phyloP scores from a whole-genome alignment of 208 protist species.

The Crithidia acanthocephali region DNA sequence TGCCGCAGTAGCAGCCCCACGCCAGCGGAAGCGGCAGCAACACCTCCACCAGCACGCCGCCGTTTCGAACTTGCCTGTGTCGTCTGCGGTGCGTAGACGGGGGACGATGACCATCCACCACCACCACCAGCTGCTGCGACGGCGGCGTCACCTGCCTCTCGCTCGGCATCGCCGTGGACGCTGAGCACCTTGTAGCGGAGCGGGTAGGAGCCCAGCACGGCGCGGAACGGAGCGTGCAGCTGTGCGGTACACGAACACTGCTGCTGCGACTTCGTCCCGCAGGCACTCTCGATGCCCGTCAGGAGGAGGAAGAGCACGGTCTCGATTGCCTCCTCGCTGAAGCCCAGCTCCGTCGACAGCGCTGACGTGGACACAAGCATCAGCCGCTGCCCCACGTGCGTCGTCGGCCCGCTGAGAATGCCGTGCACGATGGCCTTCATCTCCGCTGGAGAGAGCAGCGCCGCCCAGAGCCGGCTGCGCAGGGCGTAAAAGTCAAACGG shows the following conservation, averaged over 20 bases:
- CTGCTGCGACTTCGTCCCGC: too few species aligned
- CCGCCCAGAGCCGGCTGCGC: constrained; percentile 73
- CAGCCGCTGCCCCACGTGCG: constrained; percentile 48
- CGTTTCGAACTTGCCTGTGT: constrained; percentile 15
- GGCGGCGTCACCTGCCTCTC: not conserved
- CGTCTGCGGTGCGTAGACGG: not conserved
- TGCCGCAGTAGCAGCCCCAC: constrained; percentile 64
- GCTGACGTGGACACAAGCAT: constrained; percentile 60
- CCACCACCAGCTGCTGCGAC: not conserved
- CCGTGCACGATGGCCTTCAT: constrained; percentile 51
- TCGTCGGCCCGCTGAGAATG: constrained; percentile 54
- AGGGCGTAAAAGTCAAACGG: constrained; percentile 95
- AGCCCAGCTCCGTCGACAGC: constrained; percentile 63
- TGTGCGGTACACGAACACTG: not conserved
- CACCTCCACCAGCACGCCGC: constrained; percentile 11
- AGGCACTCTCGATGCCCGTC: constrained; percentile 6
- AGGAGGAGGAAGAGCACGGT: constrained; percentile 83
- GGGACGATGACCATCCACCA: not conserved
- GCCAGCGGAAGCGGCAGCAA: constrained; percentile 17
- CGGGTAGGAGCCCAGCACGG: constrained; percentile 48
- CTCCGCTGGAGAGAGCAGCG: constrained; percentile 65
- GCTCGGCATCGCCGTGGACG: constrained; percentile 4
- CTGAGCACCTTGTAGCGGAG: constrained; percentile 54
- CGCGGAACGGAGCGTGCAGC: constrained; percentile 35
- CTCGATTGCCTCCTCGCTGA: constrained; percentile 77